Evolutionary conservation across 768 basidiomycete species (phyloP).

Genomic region (Tulasnella sp.): DNA sequence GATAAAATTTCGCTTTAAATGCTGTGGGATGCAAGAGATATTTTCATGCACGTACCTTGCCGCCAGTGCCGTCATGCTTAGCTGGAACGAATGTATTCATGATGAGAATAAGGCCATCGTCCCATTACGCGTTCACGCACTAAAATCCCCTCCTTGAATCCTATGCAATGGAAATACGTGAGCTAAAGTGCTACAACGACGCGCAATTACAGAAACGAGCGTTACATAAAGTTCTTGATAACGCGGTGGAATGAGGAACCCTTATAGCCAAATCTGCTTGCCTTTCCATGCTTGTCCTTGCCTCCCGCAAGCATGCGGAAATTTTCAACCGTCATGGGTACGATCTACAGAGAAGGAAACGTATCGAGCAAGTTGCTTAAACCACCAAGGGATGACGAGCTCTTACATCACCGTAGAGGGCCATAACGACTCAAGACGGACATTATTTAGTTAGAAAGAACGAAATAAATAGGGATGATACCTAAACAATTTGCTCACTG

Average conservation of each 20-base stretch:
- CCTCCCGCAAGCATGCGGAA: conserved; percentile 90
- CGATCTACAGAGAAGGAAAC: conserved; percentile 43
- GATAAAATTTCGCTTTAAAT: not conserved
- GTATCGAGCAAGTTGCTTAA: not conserved
- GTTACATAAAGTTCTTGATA: conserved; percentile 84
- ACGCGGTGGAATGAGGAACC: conserved; percentile 95
- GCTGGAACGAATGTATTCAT: too few species aligned
- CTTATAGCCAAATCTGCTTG: conserved; percentile 83
- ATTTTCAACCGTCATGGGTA: conserved; percentile 95
- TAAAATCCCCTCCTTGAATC: conserved; percentile 99
- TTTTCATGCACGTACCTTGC: conserved; percentile 35
- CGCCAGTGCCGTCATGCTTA: conserved; percentile 79
- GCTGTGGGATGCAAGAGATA: not conserved
- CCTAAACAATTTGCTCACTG: conserved; percentile 35
- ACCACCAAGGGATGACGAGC: not conserved
- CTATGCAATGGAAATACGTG: conserved; percentile 30
- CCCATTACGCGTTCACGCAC: conserved; percentile 37
- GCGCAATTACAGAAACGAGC: not conserved
- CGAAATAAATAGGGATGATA: not conserved
- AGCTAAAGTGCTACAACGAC: conserved; percentile 22
- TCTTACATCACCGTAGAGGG: conserved; percentile 79
- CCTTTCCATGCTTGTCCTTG: conserved; percentile 61
- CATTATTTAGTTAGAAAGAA: too few species aligned
- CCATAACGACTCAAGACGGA: conserved; percentile 66
- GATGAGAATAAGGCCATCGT: conserved; percentile 20